phyloP scores from a whole-genome alignment of 140 eudicot species.

The Artemisia princeps region DNA sequence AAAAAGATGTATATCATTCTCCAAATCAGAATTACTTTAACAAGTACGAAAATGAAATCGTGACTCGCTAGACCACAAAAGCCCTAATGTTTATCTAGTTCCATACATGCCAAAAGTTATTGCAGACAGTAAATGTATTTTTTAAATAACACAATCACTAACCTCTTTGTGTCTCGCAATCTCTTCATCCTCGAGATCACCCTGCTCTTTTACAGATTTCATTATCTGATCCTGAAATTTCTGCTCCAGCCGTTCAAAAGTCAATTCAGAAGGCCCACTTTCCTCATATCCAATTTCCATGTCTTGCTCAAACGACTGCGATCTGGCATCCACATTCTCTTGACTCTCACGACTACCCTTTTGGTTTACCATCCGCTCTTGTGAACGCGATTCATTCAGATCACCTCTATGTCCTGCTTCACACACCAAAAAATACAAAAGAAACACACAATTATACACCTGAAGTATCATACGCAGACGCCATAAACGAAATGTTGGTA shows the following conservation, averaged over 20 bases:
- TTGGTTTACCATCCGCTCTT: constrained; percentile 13
- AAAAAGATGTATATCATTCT: too few relatives aligned
- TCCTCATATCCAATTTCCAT: constrained; percentile 49
- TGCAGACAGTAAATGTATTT: too few relatives aligned
- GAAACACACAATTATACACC: too few relatives aligned
- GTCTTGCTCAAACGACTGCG: constrained; percentile 33
- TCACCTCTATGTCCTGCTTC: constrained; percentile 20
- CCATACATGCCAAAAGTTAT: too few relatives aligned
- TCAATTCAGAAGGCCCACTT: constrained; percentile 21
- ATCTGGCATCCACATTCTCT: not conserved
- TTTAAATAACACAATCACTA: not conserved
- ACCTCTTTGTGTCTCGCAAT: constrained; percentile 40
- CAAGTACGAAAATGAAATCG: too few relatives aligned
- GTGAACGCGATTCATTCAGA: constrained; percentile 13
- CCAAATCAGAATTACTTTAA: too few relatives aligned
- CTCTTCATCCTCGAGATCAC: constrained; percentile 39
- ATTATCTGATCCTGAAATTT: constrained; percentile 33
- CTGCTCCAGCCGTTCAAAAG: constrained; percentile 34
- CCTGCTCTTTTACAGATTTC: constrained; percentile 28
- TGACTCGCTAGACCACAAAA: too few relatives aligned
- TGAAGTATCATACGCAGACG: not conserved
- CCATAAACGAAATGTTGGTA: not conserved
- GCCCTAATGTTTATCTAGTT: too few relatives aligned
- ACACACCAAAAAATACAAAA: not conserved
- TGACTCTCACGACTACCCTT: too few relatives aligned